These are phyloP conservation scores for Agaricus subrufescens DNA, from an alignment of 768 basidiomycete genomes.

Conservation along the genomic window DNA sequence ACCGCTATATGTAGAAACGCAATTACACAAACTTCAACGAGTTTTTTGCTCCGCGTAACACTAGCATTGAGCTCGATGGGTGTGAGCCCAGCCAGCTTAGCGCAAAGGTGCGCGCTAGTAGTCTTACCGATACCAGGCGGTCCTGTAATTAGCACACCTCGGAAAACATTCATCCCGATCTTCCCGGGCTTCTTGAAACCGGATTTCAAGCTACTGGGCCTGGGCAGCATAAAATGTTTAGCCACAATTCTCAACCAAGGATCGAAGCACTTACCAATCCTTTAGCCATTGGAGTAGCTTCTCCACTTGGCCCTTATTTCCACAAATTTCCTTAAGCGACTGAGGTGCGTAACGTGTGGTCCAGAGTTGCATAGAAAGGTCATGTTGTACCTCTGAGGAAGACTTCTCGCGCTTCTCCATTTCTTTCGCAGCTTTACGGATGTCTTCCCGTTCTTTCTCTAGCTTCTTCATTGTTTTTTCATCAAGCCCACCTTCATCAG, in stretches of 20 bases:
- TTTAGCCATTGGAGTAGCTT: conserved; percentile 84
- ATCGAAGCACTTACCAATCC: conserved; percentile 64
- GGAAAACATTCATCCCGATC: conserved; percentile 78
- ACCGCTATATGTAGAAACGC: not conserved
- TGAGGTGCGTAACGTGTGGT: conserved; percentile 93
- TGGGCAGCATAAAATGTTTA: conserved; percentile 20
- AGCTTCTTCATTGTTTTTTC: conserved; percentile 79
- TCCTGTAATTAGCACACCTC: conserved; percentile 87
- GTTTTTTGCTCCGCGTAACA: conserved; percentile 92
- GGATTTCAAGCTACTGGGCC: conserved; percentile 67
- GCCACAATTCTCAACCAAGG: not conserved
- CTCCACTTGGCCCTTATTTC: conserved; percentile 80
- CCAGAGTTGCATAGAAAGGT: conserved; percentile 76
- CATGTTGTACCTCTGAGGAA: conserved; percentile 32
- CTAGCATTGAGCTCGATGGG: conserved; percentile 97
- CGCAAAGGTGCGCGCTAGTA: conserved; percentile 89
- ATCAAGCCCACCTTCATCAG: conserved; percentile 50
- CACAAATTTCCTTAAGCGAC: conserved; percentile 85
- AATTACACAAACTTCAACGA: conserved; percentile 69
- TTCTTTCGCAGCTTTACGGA: conserved; percentile 67
- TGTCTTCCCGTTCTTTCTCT: conserved; percentile 75
- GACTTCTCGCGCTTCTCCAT: conserved; percentile 72
- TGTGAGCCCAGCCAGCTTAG: conserved; percentile 84
- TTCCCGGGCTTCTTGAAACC: conserved; percentile 95
- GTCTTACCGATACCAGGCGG: conserved; percentile 98